Evolutionary conservation across 768 basidiomycete species (phyloP).

Genomic region (Naganishia kalamii): DNA sequence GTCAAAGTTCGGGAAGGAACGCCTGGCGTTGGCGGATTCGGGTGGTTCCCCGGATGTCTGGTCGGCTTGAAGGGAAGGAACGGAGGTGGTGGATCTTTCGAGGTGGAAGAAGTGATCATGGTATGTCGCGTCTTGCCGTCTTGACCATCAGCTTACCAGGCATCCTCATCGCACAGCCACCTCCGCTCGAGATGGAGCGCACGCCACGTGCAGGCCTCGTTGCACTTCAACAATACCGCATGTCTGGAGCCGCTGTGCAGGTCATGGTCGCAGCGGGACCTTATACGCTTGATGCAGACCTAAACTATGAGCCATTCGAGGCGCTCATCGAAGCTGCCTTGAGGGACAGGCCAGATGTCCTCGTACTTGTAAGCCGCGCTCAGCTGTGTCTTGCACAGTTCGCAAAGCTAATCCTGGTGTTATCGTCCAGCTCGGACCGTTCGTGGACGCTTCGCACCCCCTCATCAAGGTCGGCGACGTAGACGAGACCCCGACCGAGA

Average conservation of each 20-base stretch:
- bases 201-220: constrained; percentile 48
- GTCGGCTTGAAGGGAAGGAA: constrained; percentile 81
- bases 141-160: neutral
- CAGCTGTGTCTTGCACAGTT: neutral
- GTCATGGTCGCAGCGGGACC: constrained; percentile 78
- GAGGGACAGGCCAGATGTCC: constrained; percentile 61
- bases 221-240: constrained; percentile 45
- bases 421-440: constrained; percentile 71
- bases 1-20: constrained; percentile 63
- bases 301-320: constrained; percentile 66
- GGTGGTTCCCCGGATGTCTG: constrained; percentile 82
- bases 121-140: constrained; percentile 52
- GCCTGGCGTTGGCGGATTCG: constrained; percentile 60
- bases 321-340: constrained; percentile 61
- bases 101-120: constrained; percentile 70
- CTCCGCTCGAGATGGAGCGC: constrained; percentile 52
- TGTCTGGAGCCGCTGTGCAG: constrained; percentile 54
- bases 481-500: constrained; percentile 57
- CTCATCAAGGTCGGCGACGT: constrained; percentile 68
- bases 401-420: constrained; percentile 22
- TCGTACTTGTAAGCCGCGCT: constrained; percentile 61
- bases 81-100: constrained; percentile 81
- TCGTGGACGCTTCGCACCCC: constrained; percentile 72
- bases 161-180: constrained; percentile 52
- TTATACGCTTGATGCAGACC: constrained; percentile 70